A percentile compares a stretch with the other conserved stretches of the same genome.
These are phyloP conservation scores for Auricularia auricula-judae DNA, from an alignment of 768 basidiomycete species.

Conservation along the genomic window DNA sequence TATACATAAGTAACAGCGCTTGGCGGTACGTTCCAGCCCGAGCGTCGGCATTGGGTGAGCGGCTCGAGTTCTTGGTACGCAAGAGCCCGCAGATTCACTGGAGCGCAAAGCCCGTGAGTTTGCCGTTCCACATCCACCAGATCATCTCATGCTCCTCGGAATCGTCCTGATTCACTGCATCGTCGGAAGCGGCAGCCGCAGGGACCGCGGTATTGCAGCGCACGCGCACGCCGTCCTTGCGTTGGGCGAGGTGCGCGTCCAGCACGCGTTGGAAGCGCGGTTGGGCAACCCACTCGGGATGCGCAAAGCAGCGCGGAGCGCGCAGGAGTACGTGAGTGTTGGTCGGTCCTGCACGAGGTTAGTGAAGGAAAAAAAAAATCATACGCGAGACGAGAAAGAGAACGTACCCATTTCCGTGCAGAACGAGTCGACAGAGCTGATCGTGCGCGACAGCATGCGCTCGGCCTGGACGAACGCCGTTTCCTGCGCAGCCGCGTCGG, in stretches of 20 bases:
- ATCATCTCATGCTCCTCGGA: conserved; percentile 41
- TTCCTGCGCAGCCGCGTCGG: neutral
- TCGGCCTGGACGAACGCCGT: neutral
- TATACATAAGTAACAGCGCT: too few relatives aligned
- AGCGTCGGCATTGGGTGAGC: too few relatives aligned
- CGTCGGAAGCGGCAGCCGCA: neutral
- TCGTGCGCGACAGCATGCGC: neutral
- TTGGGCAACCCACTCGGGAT: conserved; percentile 34
- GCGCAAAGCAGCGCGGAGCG: conserved; percentile 34
- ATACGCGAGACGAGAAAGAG: neutral
- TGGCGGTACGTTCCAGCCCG: too few relatives aligned
- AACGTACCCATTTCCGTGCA: neutral
- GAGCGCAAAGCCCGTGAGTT: conserved; percentile 34
- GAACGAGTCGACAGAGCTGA: neutral
- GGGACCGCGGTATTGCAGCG: neutral
- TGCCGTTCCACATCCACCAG: conserved; percentile 55
- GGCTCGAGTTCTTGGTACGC: neutral
- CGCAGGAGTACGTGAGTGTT: conserved; percentile 37
- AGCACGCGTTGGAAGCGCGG: conserved; percentile 30
- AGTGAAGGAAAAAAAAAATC: neutral
- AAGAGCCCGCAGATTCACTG: neutral
- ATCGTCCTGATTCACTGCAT: conserved; percentile 12
- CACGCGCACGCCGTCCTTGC: neutral
- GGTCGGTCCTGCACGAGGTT: conserved; percentile 26
- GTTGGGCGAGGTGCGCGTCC: neutral